Evolutionary conservation across 306 rosid genomes (phyloP), one percentile per base, ranked within the genome.

Genomic region (Rubus idaeus): DNA sequence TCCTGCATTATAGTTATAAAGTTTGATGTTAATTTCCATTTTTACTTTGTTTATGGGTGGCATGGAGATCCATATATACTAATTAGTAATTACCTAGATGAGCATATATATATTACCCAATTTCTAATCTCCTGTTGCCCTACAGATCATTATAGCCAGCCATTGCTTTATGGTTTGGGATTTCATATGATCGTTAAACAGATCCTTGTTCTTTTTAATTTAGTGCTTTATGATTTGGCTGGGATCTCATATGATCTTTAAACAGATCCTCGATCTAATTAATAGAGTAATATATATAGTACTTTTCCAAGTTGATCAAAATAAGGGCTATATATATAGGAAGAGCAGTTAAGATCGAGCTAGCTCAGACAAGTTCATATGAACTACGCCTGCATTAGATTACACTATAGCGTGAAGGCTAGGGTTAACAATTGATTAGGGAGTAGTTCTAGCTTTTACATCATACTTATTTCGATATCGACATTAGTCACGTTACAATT

Each of bases 61-160:
- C 67, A 61, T 61, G 67, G 67, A 58, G 17, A 58, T 58, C 65
- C 42, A 30, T 30, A 26, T n/a, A n/a, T n/a, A n/a, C n/a, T n/a
- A n/a, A n/a, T n/a, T n/a, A n/a, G 42, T 26, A n/a, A 9, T 55
- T 61, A 2, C 42, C 41, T 11, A 30, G 42, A 5, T 61, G n/a
- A 61, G 66, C 66, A 30, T 61, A n/a, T n/a, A n/a, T n/a, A n/a
- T n/a, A 61, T 13, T 13, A 5, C 66, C 42, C 42, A 61, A 41
- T 30, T 61, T 35, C 35, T 30, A 30, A 30, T 1, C 35, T 30
- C 35, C 35, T 30, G 35, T 30, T 30, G 35, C 35, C 35, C 35
- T 30, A 30, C 35, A 30, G 35, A 30, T 30, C 35, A 30, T 30
- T 30, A 30, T 35, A 30, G 41, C 41, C 12, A 10, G 67, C 67